Evolutionary conservation across 768 basidiomycete genomes (phyloP).

Genomic region (Pisolithus orientalis): DNA sequence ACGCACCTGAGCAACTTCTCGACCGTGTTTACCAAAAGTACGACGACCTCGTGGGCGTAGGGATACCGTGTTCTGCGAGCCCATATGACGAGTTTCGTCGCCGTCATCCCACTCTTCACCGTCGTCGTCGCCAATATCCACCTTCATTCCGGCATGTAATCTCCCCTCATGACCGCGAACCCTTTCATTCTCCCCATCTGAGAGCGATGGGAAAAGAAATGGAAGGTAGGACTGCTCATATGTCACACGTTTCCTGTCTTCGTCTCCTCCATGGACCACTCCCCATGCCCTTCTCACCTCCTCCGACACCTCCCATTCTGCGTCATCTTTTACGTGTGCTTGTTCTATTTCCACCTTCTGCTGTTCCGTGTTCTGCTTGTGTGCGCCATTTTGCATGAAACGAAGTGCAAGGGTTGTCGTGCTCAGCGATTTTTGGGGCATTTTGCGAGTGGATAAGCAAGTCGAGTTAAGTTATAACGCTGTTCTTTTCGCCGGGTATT

Average conservation of each 20-base stretch:
- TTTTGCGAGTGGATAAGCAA: not conserved
- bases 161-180: not conserved
- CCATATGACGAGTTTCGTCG: conserved; percentile 10
- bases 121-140: conserved; percentile 1
- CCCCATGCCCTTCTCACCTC: conserved; percentile 52
- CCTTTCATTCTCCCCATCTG: conserved; percentile 16
- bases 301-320: conserved; percentile 55
- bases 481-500: no score
- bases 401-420: conserved; percentile 57
- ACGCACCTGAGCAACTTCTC: conserved; percentile 34
- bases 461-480: no score
- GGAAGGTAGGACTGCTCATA: conserved; percentile 64
- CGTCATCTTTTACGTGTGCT: conserved; percentile 55
- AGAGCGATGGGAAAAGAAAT: conserved; percentile 47
- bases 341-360: conserved; percentile 41
- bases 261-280: conserved; percentile 20
- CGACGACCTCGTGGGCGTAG: conserved; percentile 43
- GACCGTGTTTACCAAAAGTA: conserved; percentile 43
- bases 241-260: conserved; percentile 28
- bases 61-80: conserved; percentile 12
- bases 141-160: not conserved
- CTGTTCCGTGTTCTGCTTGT: conserved; percentile 31
- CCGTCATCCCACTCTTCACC: no score
- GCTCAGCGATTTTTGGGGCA: conserved; percentile 44
- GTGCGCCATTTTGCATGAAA: conserved; percentile 69